Percentiles rank a stretch among this genome's conserved stretches.
Evolutionary conservation across 768 basidiomycete genomes (phyloP).

Genomic region (Mycena latifolia): DNA sequence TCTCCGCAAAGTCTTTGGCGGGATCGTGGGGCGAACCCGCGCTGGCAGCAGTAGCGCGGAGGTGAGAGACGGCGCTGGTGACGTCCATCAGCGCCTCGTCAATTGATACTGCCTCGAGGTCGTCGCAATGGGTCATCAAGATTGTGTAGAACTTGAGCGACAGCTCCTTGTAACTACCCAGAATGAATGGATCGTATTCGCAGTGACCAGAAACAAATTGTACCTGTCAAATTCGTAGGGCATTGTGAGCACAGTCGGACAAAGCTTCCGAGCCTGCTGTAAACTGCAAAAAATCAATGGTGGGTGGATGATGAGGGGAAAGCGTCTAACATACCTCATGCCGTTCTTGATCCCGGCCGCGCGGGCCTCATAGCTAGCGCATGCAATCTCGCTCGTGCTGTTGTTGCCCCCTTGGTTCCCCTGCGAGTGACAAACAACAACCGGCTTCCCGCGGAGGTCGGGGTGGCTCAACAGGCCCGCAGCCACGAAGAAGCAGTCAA

Average conservation of each 20-base stretch:
- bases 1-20: conserved; percentile 84
- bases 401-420: conserved; percentile 75
- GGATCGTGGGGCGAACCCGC: conserved; percentile 59
- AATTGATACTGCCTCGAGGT: conserved; percentile 94
- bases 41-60: conserved; percentile 43
- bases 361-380: conserved; percentile 94
- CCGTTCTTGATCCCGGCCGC: conserved; percentile 91
- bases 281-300: conserved; percentile 58
- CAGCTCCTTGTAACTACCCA: conserved; percentile 81
- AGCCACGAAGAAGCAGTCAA: conserved; percentile 97
- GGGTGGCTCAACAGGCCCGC: conserved; percentile 88
- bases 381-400: conserved; percentile 96
- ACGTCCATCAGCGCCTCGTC: conserved; percentile 97
- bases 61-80: conserved; percentile 66
- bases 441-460: conserved; percentile 87
- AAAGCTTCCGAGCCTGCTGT: conserved; percentile 83
- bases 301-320: conserved; percentile 2
- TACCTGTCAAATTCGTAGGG: conserved; percentile 95
- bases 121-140: conserved; percentile 90
- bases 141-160: conserved; percentile 94
- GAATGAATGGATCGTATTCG: conserved; percentile 1
- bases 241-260: conserved; percentile 78
- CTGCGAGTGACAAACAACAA: conserved; percentile 96
- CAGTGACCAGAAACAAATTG: neutral
- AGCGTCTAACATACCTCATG: conserved; percentile 77